A percentile compares a stretch with the other conserved stretches of the same genome.
Evolutionary conservation across 768 basidiomycete genomes (phyloP).

Genomic region (Cyclocybe cylindracea): DNA sequence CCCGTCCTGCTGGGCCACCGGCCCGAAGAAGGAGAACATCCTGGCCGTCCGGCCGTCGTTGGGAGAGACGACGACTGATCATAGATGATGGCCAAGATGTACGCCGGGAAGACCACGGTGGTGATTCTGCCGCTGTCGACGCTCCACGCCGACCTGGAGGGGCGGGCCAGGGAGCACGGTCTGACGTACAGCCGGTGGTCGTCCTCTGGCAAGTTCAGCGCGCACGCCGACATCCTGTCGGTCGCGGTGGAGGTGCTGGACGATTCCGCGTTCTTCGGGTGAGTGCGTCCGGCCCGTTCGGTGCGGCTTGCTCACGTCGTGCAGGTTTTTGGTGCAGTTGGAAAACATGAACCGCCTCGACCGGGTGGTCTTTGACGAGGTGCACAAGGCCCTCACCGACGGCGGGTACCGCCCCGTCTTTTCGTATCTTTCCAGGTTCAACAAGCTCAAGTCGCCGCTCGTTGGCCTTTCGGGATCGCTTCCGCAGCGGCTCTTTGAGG

Average conservation of each 20-base stretch:
- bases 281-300: too few species aligned
- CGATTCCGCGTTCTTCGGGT: too few species aligned
- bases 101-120: background rate
- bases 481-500: background rate
- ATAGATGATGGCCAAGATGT: slow-evolving; percentile 7
- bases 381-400: slow-evolving; percentile 15
- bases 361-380: slow-evolving; percentile 12
- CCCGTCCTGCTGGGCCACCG: slow-evolving; percentile 5
- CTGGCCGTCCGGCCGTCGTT: slow-evolving; percentile 12
- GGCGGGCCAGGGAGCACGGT: background rate
- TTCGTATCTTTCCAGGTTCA: background rate
- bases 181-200: background rate
- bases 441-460: background rate
- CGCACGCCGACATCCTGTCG: background rate
- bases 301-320: background rate
- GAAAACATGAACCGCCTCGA: background rate
- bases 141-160: slow-evolving; percentile 12
- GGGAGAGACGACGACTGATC: slow-evolving; percentile 12
- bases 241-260: slow-evolving; percentile 9
- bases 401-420: slow-evolving; percentile 1
- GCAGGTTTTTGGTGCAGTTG: background rate
- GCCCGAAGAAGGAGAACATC: slow-evolving; percentile 1
- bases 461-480: slow-evolving; percentile 2
- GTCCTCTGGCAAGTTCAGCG: background rate
- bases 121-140: slow-evolving; percentile 11